Conservation (phyloP, 805 yeast species). For the Helenozyma rhizophorensis region DNA sequence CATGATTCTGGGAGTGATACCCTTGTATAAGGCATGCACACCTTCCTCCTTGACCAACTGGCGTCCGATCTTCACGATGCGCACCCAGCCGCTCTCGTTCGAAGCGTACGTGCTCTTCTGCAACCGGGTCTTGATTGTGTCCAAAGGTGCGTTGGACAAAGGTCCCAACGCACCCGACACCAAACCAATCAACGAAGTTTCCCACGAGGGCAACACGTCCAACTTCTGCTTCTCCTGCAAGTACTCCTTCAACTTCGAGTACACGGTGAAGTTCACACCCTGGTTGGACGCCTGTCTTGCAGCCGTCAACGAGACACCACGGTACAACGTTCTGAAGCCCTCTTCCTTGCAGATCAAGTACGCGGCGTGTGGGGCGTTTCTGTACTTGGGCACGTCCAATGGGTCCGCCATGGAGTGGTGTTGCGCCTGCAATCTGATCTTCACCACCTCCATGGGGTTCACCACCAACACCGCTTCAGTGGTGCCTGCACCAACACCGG, state of each 20-base stretch:
- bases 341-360: conserved; percentile 83
- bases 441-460: conserved; percentile 96
- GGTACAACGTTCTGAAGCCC: conserved; percentile 81
- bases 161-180: conserved; percentile 97
- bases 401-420: conserved; percentile 87
- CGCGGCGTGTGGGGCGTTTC: conserved; percentile 89
- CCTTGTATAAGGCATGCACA: conserved; percentile 68
- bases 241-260: conserved; percentile 73
- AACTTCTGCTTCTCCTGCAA: conserved; percentile 59
- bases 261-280: conserved; percentile 96
- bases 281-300: conserved; percentile 98
- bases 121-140: conserved; percentile 94
- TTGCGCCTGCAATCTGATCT: conserved; percentile 94
- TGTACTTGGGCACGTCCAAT: conserved; percentile 73
- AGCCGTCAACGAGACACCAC: conserved; percentile 94
- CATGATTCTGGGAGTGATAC: conserved; percentile 98
- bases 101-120: conserved; percentile 78
- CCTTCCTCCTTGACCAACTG: conserved; percentile 90
- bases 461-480: conserved; percentile 94
- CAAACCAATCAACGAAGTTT: conserved; percentile 87
- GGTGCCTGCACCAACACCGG: conserved; percentile 97
- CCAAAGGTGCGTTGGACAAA: conserved; percentile 94
- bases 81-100: conserved; percentile 65
- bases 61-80: conserved; percentile 75
- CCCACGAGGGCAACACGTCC: conserved; percentile 80